These are phyloP conservation scores for Adansonia rubrostipa DNA, from an alignment of 441 rosid genomes.

Conservation along the genomic window DNA sequence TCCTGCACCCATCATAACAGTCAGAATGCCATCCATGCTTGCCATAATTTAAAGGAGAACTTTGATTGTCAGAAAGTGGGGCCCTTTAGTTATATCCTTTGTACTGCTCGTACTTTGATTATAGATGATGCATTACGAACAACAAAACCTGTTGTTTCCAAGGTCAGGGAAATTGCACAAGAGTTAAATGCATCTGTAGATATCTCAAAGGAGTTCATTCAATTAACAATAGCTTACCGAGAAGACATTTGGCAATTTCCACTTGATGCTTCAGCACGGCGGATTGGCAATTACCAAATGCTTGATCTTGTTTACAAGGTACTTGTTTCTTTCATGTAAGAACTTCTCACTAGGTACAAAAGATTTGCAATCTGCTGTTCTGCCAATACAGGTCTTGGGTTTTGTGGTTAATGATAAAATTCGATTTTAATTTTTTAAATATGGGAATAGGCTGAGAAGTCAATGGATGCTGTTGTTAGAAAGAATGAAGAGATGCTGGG, in stretches of 20 bases:
- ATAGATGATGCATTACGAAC: constrained; percentile 82
- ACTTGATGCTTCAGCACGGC: constrained; percentile 71
- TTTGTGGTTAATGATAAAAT: constrained; percentile 1
- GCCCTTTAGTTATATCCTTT: constrained; percentile 81
- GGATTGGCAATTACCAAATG: constrained; percentile 92
- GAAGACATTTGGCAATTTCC: constrained; percentile 93
- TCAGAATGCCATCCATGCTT: constrained; percentile 74
- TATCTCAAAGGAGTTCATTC: constrained; percentile 65
- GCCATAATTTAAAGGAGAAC: constrained; percentile 73
- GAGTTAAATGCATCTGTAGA: constrained; percentile 68
- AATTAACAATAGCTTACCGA: constrained; percentile 62
- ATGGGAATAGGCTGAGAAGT: constrained; percentile 66
- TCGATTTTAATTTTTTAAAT: constrained; percentile 11
- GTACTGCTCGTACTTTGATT: constrained; percentile 79
- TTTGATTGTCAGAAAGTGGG: constrained; percentile 68
- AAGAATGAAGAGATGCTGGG: constrained; percentile 66
- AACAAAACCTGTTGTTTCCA: constrained; percentile 70
- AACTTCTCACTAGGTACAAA: constrained; percentile 9
- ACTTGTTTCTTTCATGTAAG: constrained; percentile 24
- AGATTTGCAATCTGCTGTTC: too few relatives aligned
- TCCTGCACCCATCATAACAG: constrained; percentile 94
- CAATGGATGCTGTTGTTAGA: constrained; percentile 72
- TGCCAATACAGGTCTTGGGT: too few relatives aligned
- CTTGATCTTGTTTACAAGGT: constrained; percentile 83
- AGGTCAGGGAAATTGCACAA: constrained; percentile 73